Base-by-base conservation (phyloP, 2,329 filamentous ascomycete genomes). In the Simplicillium aogashimaense region DNA sequence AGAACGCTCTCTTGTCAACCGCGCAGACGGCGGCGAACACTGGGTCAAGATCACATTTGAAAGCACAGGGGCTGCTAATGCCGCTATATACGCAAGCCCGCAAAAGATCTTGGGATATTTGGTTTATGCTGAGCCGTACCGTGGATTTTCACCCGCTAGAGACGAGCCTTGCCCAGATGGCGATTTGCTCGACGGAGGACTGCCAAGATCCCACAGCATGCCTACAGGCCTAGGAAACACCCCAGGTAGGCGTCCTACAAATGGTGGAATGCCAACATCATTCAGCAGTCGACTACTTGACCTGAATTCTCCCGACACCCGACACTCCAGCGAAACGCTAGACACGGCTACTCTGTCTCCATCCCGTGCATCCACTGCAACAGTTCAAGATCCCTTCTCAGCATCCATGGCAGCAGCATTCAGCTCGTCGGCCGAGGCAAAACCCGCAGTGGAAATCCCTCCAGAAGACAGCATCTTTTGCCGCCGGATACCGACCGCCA, bases 11-110 rank as follows among this genome's bases (percentile, higher is more conserved):
- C 83, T 89, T 58, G 86, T 90, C 54, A 87, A 89, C 61, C 76
- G 74, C 45, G 88, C 86, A 46, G 83, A 82, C 35, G 85, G 87
- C 37, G 90, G 90, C 34, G 76, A 84, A 50, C 86, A 95, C 66
- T 97, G 90, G 90, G 87, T 95, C 52, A 88, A 88, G 59, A 70
- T 89, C 41, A 89, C 84, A 1, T 89, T 87, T 52, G 84, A 87
- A 60, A 85, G 79, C 33, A 70, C 73, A 37, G 74, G 83, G 49
- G 80, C 83, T 2, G 84, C 82, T 15, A 81, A 85, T 43, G 69
- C 76, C 10, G 84, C 84, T 16, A 64, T 81, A 33, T 82, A 74
- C 54, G 74, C 76, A 40, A 86, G 82, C 38, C 84, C 84, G 0
- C 81, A 87, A 60, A 72, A 72, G 43, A 76, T 89, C 45, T 67